Conservation (phyloP, 345 rosid species). For the Eucalyptus dawsonii region DNA sequence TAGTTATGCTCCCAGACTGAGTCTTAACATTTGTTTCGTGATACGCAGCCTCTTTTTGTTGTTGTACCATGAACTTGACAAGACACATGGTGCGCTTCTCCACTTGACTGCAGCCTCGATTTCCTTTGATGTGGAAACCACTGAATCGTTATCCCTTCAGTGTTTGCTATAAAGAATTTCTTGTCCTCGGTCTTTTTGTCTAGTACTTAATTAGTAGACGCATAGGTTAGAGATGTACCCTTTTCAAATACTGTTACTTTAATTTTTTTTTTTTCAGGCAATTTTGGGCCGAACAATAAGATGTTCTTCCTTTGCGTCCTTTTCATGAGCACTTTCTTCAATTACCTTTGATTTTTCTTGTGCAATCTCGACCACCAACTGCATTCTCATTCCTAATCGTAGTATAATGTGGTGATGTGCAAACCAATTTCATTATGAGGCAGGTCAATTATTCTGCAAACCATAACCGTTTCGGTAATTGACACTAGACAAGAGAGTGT, state of each 20-base stretch:
- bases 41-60: slow-evolving; percentile 68
- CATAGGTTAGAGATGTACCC: background rate
- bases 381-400: background rate
- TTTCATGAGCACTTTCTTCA: background rate
- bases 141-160: background rate
- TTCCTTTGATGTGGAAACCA: background rate
- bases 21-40: background rate
- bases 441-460: background rate
- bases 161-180: background rate
- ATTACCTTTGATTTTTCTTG: background rate
- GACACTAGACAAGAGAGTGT: background rate
- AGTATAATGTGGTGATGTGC: background rate
- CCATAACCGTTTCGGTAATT: background rate
- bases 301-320: background rate
- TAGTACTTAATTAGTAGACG: background rate
- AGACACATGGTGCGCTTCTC: background rate
- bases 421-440: background rate
- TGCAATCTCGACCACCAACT: background rate
- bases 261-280: background rate
- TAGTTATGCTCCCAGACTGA: background rate
- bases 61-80: slow-evolving; percentile 29
- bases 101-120: background rate
- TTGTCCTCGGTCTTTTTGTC: background rate
- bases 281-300: background rate
- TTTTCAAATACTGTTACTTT: background rate